Evolutionary conservation across 2,329 filamentous ascomycete species (phyloP), one percentile per base, ranked within the genome.

Genomic region (Epichloe hybrida): DNA sequence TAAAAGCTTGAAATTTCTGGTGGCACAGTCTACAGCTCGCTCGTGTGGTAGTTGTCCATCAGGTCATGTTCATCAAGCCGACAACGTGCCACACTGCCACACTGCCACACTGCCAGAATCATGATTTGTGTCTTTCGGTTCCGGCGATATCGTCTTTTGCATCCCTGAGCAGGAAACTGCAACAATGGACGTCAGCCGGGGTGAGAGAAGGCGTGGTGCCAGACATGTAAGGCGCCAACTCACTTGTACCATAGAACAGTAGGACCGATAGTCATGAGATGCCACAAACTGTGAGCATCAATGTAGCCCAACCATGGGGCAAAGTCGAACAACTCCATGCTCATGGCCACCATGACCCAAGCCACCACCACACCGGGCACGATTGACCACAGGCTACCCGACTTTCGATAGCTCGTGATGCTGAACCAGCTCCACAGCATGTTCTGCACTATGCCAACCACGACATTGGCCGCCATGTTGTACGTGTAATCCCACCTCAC

Each of bases 221-320:
- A 13, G 3, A 38, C 20, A 15, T 11, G 0, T 31, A 39, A 21
- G 0, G 34, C 17, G 1, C 12, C n/a, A n/a, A 82, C 88, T 75
- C 72, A 97, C 90, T 86, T 89, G 67, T 98, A 98, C 87, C 87
- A 96, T 72, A 95, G 77, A 47, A 93, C 72, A 0, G 88, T 88
- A 9, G 93, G 93, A 35, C 79, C 77, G 48, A 98, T 91, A 0
- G 93, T 98, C 51, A 90, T 88, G 54, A 95, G 65, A 75, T 98
- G 93, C 93, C 93, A 98, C 55, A 98, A 67, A 61, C 87, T 90
- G 69, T 98, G 93, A 4, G 93, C 93, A 73, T 98, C 93, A 47
- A 98, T 69, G 66, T 84, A 81, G 7, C 88, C 86, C 65, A 79
- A 75, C 69, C 86, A 76, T 2, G 93, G 93, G 93, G 93, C 80